A percentile compares a stretch with the other conserved stretches of the same genome.
Conservation (phyloP, 2,329 filamentous ascomycete genomes). For the Blumeria hordei region DNA sequence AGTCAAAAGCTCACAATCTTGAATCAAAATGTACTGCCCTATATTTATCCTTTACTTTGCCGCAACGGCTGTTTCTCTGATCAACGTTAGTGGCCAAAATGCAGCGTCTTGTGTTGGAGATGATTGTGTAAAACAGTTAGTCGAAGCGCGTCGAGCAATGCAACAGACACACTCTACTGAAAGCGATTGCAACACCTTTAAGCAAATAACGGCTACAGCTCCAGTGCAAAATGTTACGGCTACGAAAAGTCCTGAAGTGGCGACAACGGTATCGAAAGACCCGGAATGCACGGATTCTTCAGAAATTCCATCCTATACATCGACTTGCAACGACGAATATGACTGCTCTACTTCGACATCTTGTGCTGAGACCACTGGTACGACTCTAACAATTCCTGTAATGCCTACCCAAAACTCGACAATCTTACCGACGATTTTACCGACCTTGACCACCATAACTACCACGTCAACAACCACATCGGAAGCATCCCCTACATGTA, state of each 20-base stretch:
- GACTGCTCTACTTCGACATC: slow-evolving; percentile 10
- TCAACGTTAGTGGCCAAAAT: background rate
- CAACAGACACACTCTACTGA: background rate
- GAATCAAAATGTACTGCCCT: no score
- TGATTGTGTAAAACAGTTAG: background rate
- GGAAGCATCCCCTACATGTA: slow-evolving; percentile 4
- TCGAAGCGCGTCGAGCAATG: background rate
- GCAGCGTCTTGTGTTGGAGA: background rate
- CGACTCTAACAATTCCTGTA: background rate
- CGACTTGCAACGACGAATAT: slow-evolving; percentile 5
- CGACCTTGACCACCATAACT: background rate
- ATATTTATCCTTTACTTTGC: background rate
- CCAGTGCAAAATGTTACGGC: background rate
- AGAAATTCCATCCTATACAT: slow-evolving; percentile 10
- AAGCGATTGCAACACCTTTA: background rate
- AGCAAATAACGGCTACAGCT: background rate
- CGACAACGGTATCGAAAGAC: background rate
- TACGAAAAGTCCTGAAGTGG: background rate
- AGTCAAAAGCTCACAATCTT: no score
- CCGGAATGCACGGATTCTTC: background rate
- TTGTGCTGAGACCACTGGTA: slow-evolving; percentile 8
- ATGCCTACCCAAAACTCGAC: background rate
- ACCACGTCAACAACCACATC: background rate
- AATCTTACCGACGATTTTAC: background rate
- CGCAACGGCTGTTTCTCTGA: background rate